phyloP scores from a whole-genome alignment of 192 early-diverging fungal species.

The Linnemannia elongata region DNA sequence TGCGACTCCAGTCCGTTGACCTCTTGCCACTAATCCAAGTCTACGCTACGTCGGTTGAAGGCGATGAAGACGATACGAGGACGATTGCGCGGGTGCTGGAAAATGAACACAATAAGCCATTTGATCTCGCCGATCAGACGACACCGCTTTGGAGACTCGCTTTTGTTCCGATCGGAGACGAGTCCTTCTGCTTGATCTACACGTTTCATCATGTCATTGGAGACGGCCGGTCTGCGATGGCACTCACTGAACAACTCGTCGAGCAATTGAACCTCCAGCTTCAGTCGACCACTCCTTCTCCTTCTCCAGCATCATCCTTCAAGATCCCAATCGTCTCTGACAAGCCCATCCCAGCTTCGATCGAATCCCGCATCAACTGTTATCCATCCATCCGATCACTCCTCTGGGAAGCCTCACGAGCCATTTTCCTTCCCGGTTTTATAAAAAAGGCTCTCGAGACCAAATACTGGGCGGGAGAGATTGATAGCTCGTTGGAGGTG shows the following conservation, averaged over 20 bases:
- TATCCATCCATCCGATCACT: constrained; percentile 37
- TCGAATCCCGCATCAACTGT: constrained; percentile 39
- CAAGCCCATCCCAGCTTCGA: constrained; percentile 25
- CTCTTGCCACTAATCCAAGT: constrained; percentile 11
- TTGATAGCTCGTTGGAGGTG: constrained; percentile 36
- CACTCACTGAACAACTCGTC: constrained; percentile 28
- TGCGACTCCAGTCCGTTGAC: constrained; percentile 19
- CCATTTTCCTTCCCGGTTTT: constrained; percentile 28
- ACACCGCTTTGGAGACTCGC: constrained; percentile 39
- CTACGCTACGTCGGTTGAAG: not conserved
- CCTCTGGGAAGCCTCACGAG: constrained; percentile 23
- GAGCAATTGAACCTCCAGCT: constrained; percentile 23
- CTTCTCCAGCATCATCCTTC: not conserved
- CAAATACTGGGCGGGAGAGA: constrained; percentile 51
- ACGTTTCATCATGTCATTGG: constrained; percentile 51
- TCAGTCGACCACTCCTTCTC: not conserved
- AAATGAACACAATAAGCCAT: constrained; percentile 41
- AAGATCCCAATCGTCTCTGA: constrained; percentile 12
- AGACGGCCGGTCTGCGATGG: constrained; percentile 49
- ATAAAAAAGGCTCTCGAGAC: constrained; percentile 34
- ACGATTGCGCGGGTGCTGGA: constrained; percentile 17
- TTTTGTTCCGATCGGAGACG: constrained; percentile 5
- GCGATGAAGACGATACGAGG: not conserved
- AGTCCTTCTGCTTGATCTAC: constrained; percentile 29
- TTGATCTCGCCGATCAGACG: constrained; percentile 28